Evolutionary conservation across 2,329 filamentous ascomycete species (phyloP).

Genomic region (Pseudopithomyces maydicus): DNA sequence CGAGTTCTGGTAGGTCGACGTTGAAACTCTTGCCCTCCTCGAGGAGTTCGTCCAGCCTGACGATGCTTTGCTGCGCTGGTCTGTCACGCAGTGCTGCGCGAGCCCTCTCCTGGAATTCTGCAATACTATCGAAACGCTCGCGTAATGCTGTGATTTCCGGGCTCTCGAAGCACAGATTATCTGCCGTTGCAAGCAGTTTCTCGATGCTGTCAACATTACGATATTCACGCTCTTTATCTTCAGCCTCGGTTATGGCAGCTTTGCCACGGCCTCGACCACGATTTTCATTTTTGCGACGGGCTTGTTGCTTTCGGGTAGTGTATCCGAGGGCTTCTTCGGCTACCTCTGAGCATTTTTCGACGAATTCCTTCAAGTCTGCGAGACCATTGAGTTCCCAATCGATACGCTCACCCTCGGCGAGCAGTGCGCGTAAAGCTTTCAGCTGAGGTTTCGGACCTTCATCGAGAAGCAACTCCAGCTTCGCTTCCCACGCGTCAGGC

Average conservation of each 20-base stretch:
- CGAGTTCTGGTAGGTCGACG: conserved; percentile 87
- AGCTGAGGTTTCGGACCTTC: conserved; percentile 84
- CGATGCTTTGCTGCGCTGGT: conserved; percentile 56
- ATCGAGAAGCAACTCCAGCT: conserved; percentile 81
- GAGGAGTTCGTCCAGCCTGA: conserved; percentile 87
- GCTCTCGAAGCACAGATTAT: conserved; percentile 89
- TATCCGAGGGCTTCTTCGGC: conserved; percentile 96
- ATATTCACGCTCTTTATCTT: conserved; percentile 81
- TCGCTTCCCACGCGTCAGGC: conserved; percentile 88
- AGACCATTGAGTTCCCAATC: conserved; percentile 86
- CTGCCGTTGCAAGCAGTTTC: conserved; percentile 80
- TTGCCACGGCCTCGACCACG: conserved; percentile 70
- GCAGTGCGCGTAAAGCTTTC: conserved; percentile 80
- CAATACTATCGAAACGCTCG: conserved; percentile 84
- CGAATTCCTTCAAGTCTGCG: conserved; percentile 81
- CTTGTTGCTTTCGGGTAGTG: conserved; percentile 96
- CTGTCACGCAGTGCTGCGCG: conserved; percentile 69
- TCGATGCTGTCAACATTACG: conserved; percentile 89
- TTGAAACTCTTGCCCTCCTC: conserved; percentile 89
- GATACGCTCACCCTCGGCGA: conserved; percentile 95
- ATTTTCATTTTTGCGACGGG: conserved; percentile 92
- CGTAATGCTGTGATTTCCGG: conserved; percentile 84
- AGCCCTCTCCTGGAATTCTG: conserved; percentile 80
- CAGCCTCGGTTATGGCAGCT: conserved; percentile 66
- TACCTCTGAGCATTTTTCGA: conserved; percentile 96